Percentiles rank a stretch among this genome's conserved stretches.
phyloP scores from a whole-genome alignment of 2,329 filamentous ascomycete genomes.

The Plectosphaerella sp. region DNA sequence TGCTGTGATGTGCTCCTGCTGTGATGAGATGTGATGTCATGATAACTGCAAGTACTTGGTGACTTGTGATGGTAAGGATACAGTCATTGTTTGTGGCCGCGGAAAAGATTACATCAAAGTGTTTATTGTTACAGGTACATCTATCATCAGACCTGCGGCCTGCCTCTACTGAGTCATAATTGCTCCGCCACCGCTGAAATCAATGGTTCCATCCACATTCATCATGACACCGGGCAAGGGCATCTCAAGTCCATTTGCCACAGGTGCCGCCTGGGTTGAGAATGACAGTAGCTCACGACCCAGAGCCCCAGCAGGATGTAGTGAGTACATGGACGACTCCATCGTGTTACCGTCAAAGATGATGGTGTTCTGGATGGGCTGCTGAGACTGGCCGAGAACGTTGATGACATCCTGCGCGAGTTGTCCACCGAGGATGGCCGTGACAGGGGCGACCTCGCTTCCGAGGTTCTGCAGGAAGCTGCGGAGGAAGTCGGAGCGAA shows the following conservation, averaged over 20 bases:
- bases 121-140: neutral
- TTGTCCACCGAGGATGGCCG: conserved; percentile 83
- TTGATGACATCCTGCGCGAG: conserved; percentile 97
- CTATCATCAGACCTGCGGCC: neutral
- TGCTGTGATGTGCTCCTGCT: too few species aligned
- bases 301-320: conserved; percentile 65
- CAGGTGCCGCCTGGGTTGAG: conserved; percentile 5
- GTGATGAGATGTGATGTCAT: too few species aligned
- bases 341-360: conserved; percentile 84
- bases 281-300: conserved; percentile 42
- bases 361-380: conserved; percentile 92
- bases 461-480: conserved; percentile 84
- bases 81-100: too few species aligned
- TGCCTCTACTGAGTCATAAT: conserved; percentile 10
- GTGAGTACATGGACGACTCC: conserved; percentile 72
- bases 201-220: conserved; percentile 10
- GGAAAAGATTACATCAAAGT: too few species aligned
- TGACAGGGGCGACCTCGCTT: conserved; percentile 79
- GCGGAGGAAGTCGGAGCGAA: conserved; percentile 69
- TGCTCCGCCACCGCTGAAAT: conserved; percentile 6
- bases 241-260: conserved; percentile 10
- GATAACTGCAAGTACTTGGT: too few species aligned
- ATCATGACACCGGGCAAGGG: conserved; percentile 11
- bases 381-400: conserved; percentile 83
- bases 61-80: too few species aligned